These are phyloP conservation scores for Musa beccarii DNA, from an alignment of 176 grass and related monocot genomes.

Conservation along the genomic window DNA sequence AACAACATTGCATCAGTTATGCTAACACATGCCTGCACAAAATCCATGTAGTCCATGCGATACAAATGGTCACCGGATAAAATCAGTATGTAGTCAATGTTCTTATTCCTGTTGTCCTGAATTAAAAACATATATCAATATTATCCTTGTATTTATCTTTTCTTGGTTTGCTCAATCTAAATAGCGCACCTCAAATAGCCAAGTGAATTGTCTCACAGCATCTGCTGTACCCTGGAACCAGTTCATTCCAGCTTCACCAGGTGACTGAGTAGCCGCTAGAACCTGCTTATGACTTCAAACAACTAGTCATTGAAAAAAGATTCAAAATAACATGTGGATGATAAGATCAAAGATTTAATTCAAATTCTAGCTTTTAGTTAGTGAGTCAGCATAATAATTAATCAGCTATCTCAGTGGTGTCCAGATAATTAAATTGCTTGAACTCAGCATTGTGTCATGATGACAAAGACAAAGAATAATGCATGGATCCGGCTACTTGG, in stretches of 20 bases:
- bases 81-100: constrained; percentile 60
- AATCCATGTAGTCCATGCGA: constrained; percentile 72
- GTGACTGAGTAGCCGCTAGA: constrained; percentile 64
- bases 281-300: constrained; percentile 33
- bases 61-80: constrained; percentile 73
- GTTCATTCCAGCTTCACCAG: constrained; percentile 49
- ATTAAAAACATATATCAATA: constrained; percentile 8
- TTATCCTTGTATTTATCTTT: not conserved
- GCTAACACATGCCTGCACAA: constrained; percentile 36
- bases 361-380: not conserved
- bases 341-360: not conserved
- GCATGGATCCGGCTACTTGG: not conserved
- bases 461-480: too few species aligned
- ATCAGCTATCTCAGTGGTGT: too few species aligned
- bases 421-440: too few species aligned
- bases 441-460: too few species aligned
- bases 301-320: not conserved
- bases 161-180: not conserved
- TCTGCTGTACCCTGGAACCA: constrained; percentile 66
- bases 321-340: not conserved
- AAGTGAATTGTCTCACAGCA: constrained; percentile 64
- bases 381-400: too few species aligned
- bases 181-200: constrained; percentile 47
- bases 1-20: not conserved
- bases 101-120: constrained; percentile 43